Percentiles rank a stretch among this genome's conserved stretches.
Conservation (phyloP, 1,284 basidiomycete genomes). For the Hymenochaete sp. region DNA sequence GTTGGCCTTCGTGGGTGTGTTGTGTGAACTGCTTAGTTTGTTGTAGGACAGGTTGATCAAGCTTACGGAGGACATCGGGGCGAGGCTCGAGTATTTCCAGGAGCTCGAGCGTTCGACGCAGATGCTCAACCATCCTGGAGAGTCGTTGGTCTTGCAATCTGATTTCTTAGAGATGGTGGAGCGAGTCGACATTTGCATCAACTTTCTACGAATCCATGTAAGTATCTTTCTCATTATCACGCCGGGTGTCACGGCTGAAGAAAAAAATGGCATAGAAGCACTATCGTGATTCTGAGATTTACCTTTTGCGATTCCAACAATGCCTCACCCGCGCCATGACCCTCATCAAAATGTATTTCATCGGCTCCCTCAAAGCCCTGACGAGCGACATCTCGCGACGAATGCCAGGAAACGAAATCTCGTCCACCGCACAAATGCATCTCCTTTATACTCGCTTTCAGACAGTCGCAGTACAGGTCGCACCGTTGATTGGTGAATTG, state of each 20-base stretch:
- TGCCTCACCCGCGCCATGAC: conserved; percentile 96
- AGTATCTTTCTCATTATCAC: conserved; percentile 26
- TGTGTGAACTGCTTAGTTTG: neutral
- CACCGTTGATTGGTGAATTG: conserved; percentile 74
- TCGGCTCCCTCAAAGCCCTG: conserved; percentile 69
- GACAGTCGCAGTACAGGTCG: conserved; percentile 59
- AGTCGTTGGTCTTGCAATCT: conserved; percentile 77
- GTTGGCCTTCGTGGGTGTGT: conserved; percentile 5
- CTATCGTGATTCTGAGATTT: conserved; percentile 85
- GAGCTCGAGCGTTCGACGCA: conserved; percentile 84
- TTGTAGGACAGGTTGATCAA: conserved; percentile 64
- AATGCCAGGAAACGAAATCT: conserved; percentile 72
- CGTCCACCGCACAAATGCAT: conserved; percentile 73
- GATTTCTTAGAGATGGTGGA: conserved; percentile 94
- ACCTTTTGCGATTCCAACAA: conserved; percentile 88
- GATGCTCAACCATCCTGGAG: conserved; percentile 87
- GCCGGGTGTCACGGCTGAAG: neutral
- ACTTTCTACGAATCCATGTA: conserved; percentile 80
- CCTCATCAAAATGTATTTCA: conserved; percentile 89
- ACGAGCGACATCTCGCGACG: conserved; percentile 67
- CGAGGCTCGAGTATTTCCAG: conserved; percentile 81
- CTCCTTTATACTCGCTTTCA: conserved; percentile 84
- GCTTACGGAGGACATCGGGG: conserved; percentile 69
- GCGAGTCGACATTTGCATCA: conserved; percentile 84
- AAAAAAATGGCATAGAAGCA: conserved; percentile 52